Conservation (phyloP, 116 monocot genomes). For the Cymodocea nodosa region DNA sequence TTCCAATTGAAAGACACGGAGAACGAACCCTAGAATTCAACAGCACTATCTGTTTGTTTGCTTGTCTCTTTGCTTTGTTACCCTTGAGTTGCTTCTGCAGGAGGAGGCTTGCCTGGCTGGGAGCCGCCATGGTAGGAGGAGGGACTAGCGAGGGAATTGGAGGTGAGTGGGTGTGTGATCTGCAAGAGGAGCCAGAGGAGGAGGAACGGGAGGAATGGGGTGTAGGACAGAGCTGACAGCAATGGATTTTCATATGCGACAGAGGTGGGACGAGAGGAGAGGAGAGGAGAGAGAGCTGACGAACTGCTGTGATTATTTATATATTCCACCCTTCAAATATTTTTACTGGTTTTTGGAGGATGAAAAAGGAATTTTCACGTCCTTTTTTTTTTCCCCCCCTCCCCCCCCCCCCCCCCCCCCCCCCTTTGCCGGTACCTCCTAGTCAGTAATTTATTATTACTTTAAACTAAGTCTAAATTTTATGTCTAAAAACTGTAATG, state of each 20-base stretch:
- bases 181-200: background rate
- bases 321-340: background rate
- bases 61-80: background rate
- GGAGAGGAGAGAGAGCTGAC: background rate
- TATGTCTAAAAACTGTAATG: background rate
- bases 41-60: no score
- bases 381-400: no score
- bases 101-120: constrained; percentile 61
- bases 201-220: background rate
- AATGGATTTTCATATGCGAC: constrained; percentile 2
- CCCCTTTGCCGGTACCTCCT: no score
- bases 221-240: background rate
- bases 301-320: background rate
- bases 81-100: constrained; percentile 64
- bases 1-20: background rate
- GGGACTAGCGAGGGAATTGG: background rate
- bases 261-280: no score
- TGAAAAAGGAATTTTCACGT: no score
- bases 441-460: no score
- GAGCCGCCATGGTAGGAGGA: constrained; percentile 12
- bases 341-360: background rate
- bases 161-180: background rate
- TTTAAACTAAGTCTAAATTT: no score
- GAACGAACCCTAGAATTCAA: constrained; percentile 6
- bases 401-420: no score